Conservation (phyloP, 441 rosid genomes). For the Geranium incanum region DNA sequence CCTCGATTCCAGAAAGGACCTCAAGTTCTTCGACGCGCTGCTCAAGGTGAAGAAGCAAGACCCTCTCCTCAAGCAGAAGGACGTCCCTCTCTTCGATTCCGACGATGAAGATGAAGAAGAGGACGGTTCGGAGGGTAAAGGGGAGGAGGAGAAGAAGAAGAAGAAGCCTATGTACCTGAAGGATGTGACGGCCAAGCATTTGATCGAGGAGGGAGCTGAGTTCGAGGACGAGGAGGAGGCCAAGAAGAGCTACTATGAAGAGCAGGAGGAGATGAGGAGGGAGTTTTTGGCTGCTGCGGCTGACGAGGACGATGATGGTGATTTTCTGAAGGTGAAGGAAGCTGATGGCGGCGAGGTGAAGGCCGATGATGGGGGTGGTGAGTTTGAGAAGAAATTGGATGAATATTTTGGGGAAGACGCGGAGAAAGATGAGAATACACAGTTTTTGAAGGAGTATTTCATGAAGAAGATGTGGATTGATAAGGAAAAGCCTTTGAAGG, state of each 20-base stretch:
- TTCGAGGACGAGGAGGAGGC: background rate
- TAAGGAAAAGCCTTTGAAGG: background rate
- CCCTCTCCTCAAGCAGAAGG: background rate
- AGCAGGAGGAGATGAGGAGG: background rate
- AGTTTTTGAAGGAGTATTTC: slow-evolving; percentile 64
- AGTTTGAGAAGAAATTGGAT: slow-evolving; percentile 41
- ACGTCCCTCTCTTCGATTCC: background rate
- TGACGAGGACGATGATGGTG: slow-evolving; percentile 27
- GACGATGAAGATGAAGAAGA: background rate
- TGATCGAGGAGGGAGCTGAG: slow-evolving; percentile 4
- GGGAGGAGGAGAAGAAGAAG: background rate
- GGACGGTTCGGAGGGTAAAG: background rate
- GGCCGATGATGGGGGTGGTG: slow-evolving; percentile 29
- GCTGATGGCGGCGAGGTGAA: slow-evolving; percentile 29
- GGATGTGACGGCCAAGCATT: slow-evolving; percentile 5
- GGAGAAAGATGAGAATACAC: slow-evolving; percentile 38
- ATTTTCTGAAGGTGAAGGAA: slow-evolving; percentile 37
- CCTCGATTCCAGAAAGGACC: background rate
- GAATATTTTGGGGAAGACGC: slow-evolving; percentile 56
- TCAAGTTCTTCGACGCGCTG: background rate
- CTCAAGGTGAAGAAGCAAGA: slow-evolving; percentile 3
- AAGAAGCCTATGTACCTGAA: background rate
- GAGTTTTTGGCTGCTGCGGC: slow-evolving; percentile 5
- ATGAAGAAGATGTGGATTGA: slow-evolving; percentile 70
- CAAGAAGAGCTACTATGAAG: background rate